Evolutionary conservation across 768 basidiomycete genomes (phyloP), one percentile per base, ranked within the genome.

Genomic region (Macrocybe gigantea): DNA sequence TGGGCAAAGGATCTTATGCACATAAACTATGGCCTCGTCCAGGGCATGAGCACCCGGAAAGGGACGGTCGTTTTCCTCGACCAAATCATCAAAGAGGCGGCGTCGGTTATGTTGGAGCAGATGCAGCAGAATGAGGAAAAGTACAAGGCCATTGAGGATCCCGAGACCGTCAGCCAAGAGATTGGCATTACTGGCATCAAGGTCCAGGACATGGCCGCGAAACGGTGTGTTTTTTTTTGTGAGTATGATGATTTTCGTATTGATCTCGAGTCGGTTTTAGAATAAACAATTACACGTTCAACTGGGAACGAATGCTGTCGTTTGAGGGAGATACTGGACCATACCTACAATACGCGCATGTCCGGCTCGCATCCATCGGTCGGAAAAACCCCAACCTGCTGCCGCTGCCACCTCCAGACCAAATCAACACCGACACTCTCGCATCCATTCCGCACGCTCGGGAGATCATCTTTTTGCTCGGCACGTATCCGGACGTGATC

Each of bases 321-420:
- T 96, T 95, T 64, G 92, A 96, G 64, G 94, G 94, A 38, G 94
- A 97, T 67, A 94, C 92, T 0, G 92, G 91, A 1, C 91, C 93
- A 0, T 97, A 96, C 71, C 81, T 97, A 29, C 94, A 97, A 72
- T 97, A 97, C 64, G 91, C 93, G 0, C 94, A 96, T 68, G 93
- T 93, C 56, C 89, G 94, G 13, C 74, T 97, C 31, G 79, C 86
- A 6, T 96, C 93, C 1, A 85, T 97, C 60, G 82, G 82, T 55
- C 89, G 93, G 48, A 94, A 95, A 67, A 93, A 94, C 67, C 90
- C 91, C 1, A 78, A 88, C 49, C 82, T 94, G 31, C 68, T 89
- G 36, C 85, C 92, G 13, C 81, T 91, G 7, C 88, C 88, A 0
- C 64, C 77, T 0, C 78, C 80, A 7, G 70, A 79, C n/a, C 65